Conservation (phyloP, 257 asterid genomes). For the Fraxinus quadrangulata region DNA sequence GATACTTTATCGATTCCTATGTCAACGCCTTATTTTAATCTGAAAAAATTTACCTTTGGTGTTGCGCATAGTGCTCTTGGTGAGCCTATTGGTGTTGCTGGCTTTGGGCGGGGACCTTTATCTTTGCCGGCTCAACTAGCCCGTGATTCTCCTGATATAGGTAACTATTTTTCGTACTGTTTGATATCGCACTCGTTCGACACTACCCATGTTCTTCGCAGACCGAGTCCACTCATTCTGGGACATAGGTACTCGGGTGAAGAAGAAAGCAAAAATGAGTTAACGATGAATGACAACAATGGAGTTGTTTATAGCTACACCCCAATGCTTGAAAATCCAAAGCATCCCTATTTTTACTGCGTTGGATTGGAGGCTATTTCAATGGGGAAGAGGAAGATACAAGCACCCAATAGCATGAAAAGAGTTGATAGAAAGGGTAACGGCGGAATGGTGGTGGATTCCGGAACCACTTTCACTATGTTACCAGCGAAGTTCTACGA, state of each 20-base stretch:
- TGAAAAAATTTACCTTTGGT: conserved; percentile 75
- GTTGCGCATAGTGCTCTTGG: conserved; percentile 81
- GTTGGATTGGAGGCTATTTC: conserved; percentile 72
- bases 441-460: conserved; percentile 98
- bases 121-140: conserved; percentile 88
- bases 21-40: conserved; percentile 43
- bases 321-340: conserved; percentile 75
- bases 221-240: conserved; percentile 79
- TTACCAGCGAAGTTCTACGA: conserved; percentile 59
- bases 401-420: conserved; percentile 56
- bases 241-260: conserved; percentile 51
- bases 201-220: conserved; percentile 23
- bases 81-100: conserved; percentile 96
- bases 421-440: conserved; percentile 64
- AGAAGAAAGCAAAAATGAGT: conserved; percentile 23
- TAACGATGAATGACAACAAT: background rate
- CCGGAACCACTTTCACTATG: conserved; percentile 93
- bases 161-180: conserved; percentile 85
- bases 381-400: conserved; percentile 47
- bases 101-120: conserved; percentile 81
- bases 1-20: conserved; percentile 54
- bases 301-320: conserved; percentile 51
- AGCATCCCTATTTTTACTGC: conserved; percentile 67
- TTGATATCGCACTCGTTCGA: conserved; percentile 70
- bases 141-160: conserved; percentile 57